Evolutionary conservation across 768 basidiomycete genomes (phyloP), one percentile per base, ranked within the genome.

Genomic region (Crucibulum laeve): DNA sequence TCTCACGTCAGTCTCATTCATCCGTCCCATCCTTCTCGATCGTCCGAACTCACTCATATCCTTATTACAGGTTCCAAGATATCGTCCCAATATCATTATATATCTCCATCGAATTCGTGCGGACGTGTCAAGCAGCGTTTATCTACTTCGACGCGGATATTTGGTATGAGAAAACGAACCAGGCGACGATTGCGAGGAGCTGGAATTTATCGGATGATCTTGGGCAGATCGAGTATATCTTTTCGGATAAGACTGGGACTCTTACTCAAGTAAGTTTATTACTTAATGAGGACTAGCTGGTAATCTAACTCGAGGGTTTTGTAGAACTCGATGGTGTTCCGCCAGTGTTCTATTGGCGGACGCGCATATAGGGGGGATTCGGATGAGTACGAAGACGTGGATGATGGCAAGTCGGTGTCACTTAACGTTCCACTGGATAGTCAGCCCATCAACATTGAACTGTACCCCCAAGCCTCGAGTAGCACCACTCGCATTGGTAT

Each of bases 151-250:
- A 98, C 62, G 68, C 76, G 44, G 81, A 91, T 26, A 96, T 98
- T 32, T 84, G 73, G 48, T 84, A 96, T 61, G 68, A 77, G 49
- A 85, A 84, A 68, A 85, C 83, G 2, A 72, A 74, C 34, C 77
- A 80, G 51, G 69, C 91, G 13, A 88, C 94, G 0, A 68, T 90
- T 8, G 95, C 96, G 1, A 70, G 93, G 39, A 89, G 82, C 51
- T 99, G 95, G 86, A 98, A 94, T 57, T 60, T 99, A 50, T 91
- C 95, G 5, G 96, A 98, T 62, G 96, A 99, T 62, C 75, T 99
- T 13, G 95, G 96, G 13, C 95, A 99, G 65, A 91, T 98, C 53
- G 84, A 99, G 65, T 99, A 98, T 67, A 84, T 99, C 48, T 97
- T 99, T 65, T 93, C 90, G 4, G 95, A 99, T 70, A 99, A 99